These are phyloP conservation scores for Cnidoscolus chayamansa DNA, from an alignment of 441 rosid genomes.

Conservation along the genomic window DNA sequence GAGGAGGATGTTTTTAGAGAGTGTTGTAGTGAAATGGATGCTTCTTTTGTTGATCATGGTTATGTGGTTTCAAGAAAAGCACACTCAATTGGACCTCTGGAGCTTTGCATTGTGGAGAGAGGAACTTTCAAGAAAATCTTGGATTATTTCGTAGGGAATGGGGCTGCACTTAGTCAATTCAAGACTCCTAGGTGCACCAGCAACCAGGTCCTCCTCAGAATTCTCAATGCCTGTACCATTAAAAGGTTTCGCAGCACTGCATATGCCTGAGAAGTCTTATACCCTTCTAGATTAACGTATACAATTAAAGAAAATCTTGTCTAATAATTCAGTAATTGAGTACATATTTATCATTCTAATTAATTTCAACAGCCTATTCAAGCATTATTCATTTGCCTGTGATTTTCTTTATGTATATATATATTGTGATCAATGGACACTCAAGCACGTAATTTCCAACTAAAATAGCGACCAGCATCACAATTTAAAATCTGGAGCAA, in stretches of 20 bases:
- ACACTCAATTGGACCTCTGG: constrained; percentile 71
- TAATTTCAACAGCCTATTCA: no score
- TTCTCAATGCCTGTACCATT: constrained; percentile 55
- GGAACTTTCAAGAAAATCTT: constrained; percentile 72
- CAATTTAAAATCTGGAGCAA: not conserved
- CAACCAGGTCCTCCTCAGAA: constrained; percentile 49
- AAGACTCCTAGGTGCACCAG: constrained; percentile 89
- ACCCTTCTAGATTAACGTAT: no score
- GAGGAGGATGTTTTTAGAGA: constrained; percentile 55
- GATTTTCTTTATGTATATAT: no score
- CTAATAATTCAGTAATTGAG: no score
- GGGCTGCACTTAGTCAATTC: constrained; percentile 77
- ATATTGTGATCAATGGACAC: no score
- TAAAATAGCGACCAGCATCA: no score
- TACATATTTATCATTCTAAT: no score
- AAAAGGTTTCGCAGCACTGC: constrained; percentile 62
- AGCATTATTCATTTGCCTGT: no score
- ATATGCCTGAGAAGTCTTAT: constrained; percentile 22
- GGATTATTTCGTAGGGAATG: constrained; percentile 62
- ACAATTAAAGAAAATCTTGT: no score
- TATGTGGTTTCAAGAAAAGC: constrained; percentile 71
- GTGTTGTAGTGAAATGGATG: constrained; percentile 73
- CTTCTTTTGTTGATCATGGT: constrained; percentile 68
- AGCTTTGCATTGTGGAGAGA: constrained; percentile 62
- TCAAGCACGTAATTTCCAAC: no score